Conservation (phyloP, 2,329 filamentous ascomycete genomes). For the Pseudocercospora pini-densiflorae region DNA sequence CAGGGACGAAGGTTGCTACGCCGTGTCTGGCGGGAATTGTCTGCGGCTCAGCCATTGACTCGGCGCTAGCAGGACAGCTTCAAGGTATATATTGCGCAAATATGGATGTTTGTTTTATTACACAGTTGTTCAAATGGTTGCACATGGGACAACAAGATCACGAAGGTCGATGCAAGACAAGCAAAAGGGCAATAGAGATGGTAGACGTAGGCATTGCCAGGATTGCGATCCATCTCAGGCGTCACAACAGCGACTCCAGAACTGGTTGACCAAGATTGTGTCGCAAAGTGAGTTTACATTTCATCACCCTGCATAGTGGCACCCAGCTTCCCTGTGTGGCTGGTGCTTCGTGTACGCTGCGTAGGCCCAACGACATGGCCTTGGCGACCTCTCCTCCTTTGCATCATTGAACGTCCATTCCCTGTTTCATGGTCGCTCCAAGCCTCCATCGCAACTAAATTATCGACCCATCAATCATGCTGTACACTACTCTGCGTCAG, state of each 20-base stretch:
- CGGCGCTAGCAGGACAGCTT: background rate
- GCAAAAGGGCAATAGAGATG: background rate
- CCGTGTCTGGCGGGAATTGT: conserved; percentile 56
- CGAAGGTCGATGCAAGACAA: background rate
- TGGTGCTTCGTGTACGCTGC: conserved; percentile 16
- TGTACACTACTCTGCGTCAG: background rate
- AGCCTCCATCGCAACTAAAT: background rate
- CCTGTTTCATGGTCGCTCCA: conserved; percentile 16
- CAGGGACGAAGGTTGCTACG: conserved; percentile 56
- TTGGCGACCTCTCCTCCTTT: conserved; percentile 19
- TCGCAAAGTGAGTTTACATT: conserved; percentile 22
- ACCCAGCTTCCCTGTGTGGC: conserved; percentile 23
- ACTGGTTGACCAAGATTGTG: conserved; percentile 20
- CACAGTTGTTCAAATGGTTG: background rate
- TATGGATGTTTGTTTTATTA: background rate
- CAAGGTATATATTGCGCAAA: background rate
- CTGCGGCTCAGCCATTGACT: conserved; percentile 39
- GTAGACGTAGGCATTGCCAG: conserved; percentile 11
- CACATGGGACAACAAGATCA: background rate
- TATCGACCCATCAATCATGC: conserved; percentile 3
- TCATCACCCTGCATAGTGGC: conserved; percentile 26
- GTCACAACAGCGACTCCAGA: conserved; percentile 18
- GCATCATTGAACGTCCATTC: conserved; percentile 15
- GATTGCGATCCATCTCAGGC: conserved; percentile 16
- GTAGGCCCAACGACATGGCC: conserved; percentile 10